Percentiles rank a stretch among this genome's conserved stretches.
Evolutionary conservation across 1,139 yeast species (phyloP).

Genomic region (Hyphopichia khmerensis): DNA sequence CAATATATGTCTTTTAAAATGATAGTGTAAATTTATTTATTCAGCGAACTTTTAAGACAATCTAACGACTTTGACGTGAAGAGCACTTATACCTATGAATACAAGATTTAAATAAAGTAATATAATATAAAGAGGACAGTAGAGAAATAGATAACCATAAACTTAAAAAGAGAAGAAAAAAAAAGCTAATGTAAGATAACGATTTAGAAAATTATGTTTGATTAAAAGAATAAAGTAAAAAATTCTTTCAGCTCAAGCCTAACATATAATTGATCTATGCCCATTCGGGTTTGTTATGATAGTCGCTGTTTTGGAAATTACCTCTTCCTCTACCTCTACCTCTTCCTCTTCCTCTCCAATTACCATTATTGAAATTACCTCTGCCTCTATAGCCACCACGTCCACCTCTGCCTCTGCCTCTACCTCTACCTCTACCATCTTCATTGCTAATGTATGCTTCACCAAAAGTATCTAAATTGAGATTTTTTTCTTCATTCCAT

Average conservation of each 20-base stretch:
- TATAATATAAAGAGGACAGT: not conserved
- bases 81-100: not conserved
- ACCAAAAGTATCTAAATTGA: conserved; percentile 71
- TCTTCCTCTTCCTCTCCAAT: conserved; percentile 26
- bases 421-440: conserved; percentile 25
- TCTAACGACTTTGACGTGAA: too few relatives aligned
- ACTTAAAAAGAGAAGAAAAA: too few relatives aligned
- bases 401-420: conserved; percentile 22
- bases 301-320: conserved; percentile 16
- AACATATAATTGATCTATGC: conserved; percentile 17
- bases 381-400: conserved; percentile 23
- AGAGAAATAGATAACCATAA: too few relatives aligned
- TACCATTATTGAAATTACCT: conserved; percentile 18
- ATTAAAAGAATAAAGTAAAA: too few relatives aligned
- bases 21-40: too few relatives aligned
- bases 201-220: not conserved
- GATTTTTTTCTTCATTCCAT: conserved; percentile 61
- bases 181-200: not conserved
- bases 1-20: too few relatives aligned
- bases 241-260: too few relatives aligned
- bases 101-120: not conserved
- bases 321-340: conserved; percentile 21
- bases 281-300: conserved; percentile 40
- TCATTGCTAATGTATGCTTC: conserved; percentile 36
- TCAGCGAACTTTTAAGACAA: too few relatives aligned